Conservation (phyloP, 2,329 filamentous ascomycete species). For the Diaporthe longicolla region DNA sequence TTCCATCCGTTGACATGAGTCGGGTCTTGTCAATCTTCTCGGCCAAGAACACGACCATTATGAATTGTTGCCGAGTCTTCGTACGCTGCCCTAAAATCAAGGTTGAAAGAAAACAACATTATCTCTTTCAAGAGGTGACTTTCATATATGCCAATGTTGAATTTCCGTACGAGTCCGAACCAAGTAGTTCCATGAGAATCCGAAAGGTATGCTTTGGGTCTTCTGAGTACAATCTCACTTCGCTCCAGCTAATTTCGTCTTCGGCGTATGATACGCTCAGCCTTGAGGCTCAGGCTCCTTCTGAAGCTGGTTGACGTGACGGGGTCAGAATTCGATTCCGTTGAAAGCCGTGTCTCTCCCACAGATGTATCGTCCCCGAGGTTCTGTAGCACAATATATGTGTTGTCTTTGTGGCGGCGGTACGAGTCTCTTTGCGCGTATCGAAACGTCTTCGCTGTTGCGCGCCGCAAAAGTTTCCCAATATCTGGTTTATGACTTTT, state of each 20-base stretch:
- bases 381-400: slow-evolving; percentile 1
- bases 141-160: not conserved
- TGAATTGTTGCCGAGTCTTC: not conserved
- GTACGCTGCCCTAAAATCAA: not conserved
- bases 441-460: not conserved
- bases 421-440: not conserved
- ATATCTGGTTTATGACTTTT: not conserved
- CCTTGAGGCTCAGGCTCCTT: not conserved
- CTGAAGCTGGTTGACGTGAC: not conserved
- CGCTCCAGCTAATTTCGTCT: not conserved
- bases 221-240: not conserved
- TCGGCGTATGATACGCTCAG: slow-evolving; percentile 7
- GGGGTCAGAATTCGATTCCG: not conserved
- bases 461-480: not conserved
- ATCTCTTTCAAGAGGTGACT: not conserved
- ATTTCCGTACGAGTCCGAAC: too few species aligned
- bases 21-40: not conserved
- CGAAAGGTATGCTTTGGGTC: too few species aligned
- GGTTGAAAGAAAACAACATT: not conserved
- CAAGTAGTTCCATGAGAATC: not conserved
- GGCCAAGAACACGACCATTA: not conserved
- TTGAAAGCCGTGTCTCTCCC: not conserved
- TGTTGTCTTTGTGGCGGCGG: slow-evolving; percentile 4
- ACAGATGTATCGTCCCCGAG: not conserved
- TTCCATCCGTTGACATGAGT: not conserved